These are phyloP conservation scores for Paramecium pentaurelia DNA, from an alignment of 73 alveolate species.

Conservation along the genomic window DNA sequence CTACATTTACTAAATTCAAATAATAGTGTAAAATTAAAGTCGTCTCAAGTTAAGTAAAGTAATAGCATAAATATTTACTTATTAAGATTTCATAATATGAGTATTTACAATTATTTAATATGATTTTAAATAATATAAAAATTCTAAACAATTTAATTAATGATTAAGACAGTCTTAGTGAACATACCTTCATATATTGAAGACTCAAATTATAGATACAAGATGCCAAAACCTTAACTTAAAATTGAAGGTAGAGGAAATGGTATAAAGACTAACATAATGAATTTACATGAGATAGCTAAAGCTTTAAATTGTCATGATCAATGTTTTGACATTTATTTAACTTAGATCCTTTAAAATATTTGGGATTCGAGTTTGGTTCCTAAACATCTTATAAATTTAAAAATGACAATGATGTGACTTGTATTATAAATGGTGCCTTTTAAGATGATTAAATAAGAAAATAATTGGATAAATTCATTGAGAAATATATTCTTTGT, in stretches of 20 bases:
- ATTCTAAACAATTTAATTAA: not conserved
- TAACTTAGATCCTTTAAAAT: constrained; percentile 65
- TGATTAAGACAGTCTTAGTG: constrained; percentile 25
- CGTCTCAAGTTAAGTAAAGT: not conserved
- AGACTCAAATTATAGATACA: constrained; percentile 84
- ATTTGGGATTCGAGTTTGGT: constrained; percentile 66
- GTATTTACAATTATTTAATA: not conserved
- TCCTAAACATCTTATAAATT: constrained; percentile 57
- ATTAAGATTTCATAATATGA: not conserved
- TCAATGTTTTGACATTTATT: constrained; percentile 54
- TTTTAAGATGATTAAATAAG: constrained; percentile 67
- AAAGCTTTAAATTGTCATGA: constrained; percentile 80
- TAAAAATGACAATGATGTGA: constrained; percentile 62
- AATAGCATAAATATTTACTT: not conserved
- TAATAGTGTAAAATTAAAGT: not conserved
- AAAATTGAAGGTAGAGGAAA: constrained; percentile 85
- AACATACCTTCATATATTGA: constrained; percentile 85
- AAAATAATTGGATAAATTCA: constrained; percentile 75
- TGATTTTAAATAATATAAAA: not conserved
- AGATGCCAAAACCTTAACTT: constrained; percentile 84
- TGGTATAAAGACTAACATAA: constrained; percentile 83
- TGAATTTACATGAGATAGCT: constrained; percentile 83
- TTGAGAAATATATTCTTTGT: constrained; percentile 82
- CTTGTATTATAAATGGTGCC: constrained; percentile 67
- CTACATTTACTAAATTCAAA: too few relatives aligned